Base-by-base conservation (phyloP, 2,329 filamentous ascomycete genomes). In the Pyricularia sp. region DNA sequence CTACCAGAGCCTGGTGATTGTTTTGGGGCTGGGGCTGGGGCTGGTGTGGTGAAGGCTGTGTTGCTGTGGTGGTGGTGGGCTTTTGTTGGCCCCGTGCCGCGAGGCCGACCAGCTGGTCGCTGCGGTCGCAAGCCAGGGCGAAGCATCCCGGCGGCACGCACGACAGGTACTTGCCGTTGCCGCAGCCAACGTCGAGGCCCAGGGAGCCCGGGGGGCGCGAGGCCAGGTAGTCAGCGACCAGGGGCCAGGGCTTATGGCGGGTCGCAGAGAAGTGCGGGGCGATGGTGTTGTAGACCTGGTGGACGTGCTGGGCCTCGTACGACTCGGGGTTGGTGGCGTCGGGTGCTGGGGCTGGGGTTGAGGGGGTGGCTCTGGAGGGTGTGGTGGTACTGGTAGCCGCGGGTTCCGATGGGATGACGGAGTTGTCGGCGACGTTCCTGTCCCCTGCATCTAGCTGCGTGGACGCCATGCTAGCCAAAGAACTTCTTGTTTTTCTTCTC, bases 131-230 rank as follows among this genome's bases (percentile, higher is more conserved):
- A 17, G 59, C 68, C 7, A 36, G 69, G 25, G 64, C 50, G n/a
- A 30, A 33, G 14, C 65, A 20, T 65, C 26, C 26, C 70, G 1
- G 4, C 25, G 59, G 59, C 59, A 63, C 59, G 25, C 59, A 63
- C 55, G 58, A 36, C 70, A 98, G 83, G 78, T 98, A 97, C 83
- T 98, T 98, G 73, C 95, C 95, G 81, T 99, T 99, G 70, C 95
- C 95, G 80, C 95, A 98, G 70, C 95, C 95, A 69, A 98, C 85
- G 79, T 99, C 95, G 36, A 97, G 84, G 11, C 95, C 95, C 69
- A 98, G 80, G 66, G 92, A 86, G 30, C 94, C 94, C 14, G 88
- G 80, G 0, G 84, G 77, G 65, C 91, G 86, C 36, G 82, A 81
- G 66, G 83, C 81, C 50, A 98, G 85, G 77, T 97, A 98, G 50